Base-by-base conservation (phyloP, 768 basidiomycete species). In the Gelatoporia subvermispora region DNA sequence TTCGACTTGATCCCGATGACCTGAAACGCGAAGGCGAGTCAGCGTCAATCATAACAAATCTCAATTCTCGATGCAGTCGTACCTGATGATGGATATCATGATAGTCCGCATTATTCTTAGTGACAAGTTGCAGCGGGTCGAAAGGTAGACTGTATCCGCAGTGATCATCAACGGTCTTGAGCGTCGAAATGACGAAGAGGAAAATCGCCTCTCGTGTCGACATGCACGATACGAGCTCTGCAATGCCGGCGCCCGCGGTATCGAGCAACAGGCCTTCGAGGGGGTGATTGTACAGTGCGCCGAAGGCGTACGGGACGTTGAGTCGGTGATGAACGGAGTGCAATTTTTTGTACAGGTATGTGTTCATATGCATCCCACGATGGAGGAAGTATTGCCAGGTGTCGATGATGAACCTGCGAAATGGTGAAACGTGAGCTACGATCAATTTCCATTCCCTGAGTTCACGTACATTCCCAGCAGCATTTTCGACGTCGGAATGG, bases 341-440 rank as follows among this genome's bases (percentile, higher is more conserved):
- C 54, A 97, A 75, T 45, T 89, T 82, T 55, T 82, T 88, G 72
- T 95, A 99, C 25, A 98, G 75, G 68, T 79, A 97, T 56, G 83
- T 88, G 73, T 90, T 91, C 58, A 79, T 69, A 70, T 98, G 96
- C 85, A 96, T 91, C 37, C 72, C 67, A 35, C 95, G 91, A 64
- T 99, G 96, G 17, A 92, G 73, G 70, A 94, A 93, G 68, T 98
- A 99, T 66, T 99, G 94, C 93, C 93, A 97, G 25, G 93, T 93
- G 70, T 99, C 96, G 57, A 98, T 84, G 50, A 93, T 62, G 66
- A 96, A 89, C 73, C 96, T 95, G 39, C 15, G 10, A 13, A 17
- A 40, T 22, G 21, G n/a, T n/a, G 41, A 22, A 18, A 15, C 21
- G 41, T 40, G 25, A 21, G 41, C 16, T 5, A 17, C 2, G 38